Evolutionary conservation across 2,329 filamentous ascomycete genomes (phyloP).

Genomic region (Corinectria fuckeliana): DNA sequence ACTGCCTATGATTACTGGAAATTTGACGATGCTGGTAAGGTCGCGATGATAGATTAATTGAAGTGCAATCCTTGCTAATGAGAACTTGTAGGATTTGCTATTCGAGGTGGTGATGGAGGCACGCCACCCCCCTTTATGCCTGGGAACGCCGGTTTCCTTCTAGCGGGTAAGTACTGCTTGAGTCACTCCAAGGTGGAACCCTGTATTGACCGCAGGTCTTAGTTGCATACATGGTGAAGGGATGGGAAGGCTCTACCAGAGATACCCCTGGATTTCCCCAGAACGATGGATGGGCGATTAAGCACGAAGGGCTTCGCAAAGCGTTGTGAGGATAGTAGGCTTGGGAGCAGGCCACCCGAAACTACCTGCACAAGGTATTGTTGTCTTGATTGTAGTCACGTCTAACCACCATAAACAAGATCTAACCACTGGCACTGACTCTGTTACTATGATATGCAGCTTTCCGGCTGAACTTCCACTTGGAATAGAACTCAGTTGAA

Average conservation of each 20-base stretch:
- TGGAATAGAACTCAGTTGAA: too few relatives aligned
- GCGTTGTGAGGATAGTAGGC: conserved; percentile 36
- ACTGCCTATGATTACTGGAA: conserved; percentile 51
- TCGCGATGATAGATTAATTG: too few relatives aligned
- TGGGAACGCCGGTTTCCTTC: conserved; percentile 46
- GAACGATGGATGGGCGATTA: conserved; percentile 44
- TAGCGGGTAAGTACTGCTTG: conserved; percentile 30
- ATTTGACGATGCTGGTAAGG: conserved; percentile 48
- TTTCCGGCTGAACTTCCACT: too few relatives aligned
- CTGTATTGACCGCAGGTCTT: not conserved
- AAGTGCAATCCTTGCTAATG: not conserved
- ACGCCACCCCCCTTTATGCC: conserved; percentile 45
- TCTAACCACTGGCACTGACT: too few relatives aligned
- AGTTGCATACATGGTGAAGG: conserved; percentile 47
- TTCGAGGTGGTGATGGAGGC: conserved; percentile 39
- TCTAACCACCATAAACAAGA: too few relatives aligned
- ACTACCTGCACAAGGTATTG: too few relatives aligned
- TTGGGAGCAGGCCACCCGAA: too few relatives aligned
- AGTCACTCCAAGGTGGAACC: rapidly evolving
- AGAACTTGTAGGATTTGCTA: conserved; percentile 32
- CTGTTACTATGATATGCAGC: too few relatives aligned
- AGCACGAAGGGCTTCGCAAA: conserved; percentile 44
- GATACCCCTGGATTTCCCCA: conserved; percentile 46
- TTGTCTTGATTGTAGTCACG: too few relatives aligned
- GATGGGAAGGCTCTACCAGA: conserved; percentile 32